These are phyloP conservation scores for Candida dendrica DNA, from an alignment of 805 yeast genomes.

Conservation along the genomic window DNA sequence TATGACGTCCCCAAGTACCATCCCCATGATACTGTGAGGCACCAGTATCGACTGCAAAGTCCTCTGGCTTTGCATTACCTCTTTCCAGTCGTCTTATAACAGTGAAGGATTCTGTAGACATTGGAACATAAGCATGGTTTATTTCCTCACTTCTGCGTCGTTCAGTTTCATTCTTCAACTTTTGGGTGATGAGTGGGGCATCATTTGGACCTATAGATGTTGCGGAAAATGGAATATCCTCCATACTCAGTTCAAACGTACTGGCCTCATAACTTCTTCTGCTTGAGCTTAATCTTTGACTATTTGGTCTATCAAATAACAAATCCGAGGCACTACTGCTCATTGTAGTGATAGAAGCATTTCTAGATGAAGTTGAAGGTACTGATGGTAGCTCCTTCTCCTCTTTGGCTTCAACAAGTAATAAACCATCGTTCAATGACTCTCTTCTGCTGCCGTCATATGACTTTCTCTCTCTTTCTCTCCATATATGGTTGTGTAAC, in stretches of 20 bases:
- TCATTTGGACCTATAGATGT: constrained; percentile 10
- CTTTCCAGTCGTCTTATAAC: constrained; percentile 14
- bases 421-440: not conserved
- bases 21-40: constrained; percentile 19
- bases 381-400: not conserved
- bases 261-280: not conserved
- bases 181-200: not conserved
- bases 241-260: not conserved
- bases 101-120: constrained; percentile 14
- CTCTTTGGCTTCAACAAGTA: not conserved
- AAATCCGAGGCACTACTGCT: not conserved
- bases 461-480: not conserved
- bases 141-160: constrained; percentile 3
- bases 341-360: no score
- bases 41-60: constrained; percentile 16
- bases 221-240: constrained; percentile 17
- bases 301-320: not conserved
- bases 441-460: not conserved
- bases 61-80: constrained; percentile 8
- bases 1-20: constrained; percentile 16
- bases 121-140: constrained; percentile 2
- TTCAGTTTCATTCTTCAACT: constrained; percentile 1
- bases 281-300: not conserved
- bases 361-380: not conserved
- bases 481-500: not conserved